phyloP scores from a whole-genome alignment of 1,284 basidiomycete genomes.

The Cryptococcus sp. region DNA sequence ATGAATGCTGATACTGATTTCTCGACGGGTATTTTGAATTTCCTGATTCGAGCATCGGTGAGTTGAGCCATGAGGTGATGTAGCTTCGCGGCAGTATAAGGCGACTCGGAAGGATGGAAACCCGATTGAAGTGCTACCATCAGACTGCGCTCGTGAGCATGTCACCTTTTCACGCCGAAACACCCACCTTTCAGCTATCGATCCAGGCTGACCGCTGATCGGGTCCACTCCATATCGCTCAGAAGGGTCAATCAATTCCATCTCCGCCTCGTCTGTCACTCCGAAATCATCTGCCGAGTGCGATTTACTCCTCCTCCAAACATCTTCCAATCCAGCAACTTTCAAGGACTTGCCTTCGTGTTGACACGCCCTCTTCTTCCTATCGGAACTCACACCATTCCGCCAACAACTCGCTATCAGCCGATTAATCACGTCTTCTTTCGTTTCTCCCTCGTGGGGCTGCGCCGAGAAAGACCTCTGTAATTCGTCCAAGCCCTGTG shows the following conservation, averaged over 20 bases:
- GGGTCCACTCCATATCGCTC: constrained; percentile 19
- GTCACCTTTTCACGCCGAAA: not conserved
- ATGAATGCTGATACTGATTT: constrained; percentile 33
- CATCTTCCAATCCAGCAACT: constrained; percentile 19
- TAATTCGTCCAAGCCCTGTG: constrained; percentile 19
- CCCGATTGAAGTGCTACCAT: constrained; percentile 19
- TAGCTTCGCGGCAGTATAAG: constrained; percentile 21
- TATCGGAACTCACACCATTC: constrained; percentile 22
- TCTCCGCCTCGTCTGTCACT: not conserved
- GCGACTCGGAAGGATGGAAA: constrained; percentile 18
- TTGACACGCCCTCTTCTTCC: constrained; percentile 15
- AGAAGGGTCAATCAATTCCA: not conserved
- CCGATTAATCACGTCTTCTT: constrained; percentile 13
- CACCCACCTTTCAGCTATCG: constrained; percentile 28
- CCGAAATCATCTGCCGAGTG: not conserved
- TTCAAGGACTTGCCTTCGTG: constrained; percentile 15
- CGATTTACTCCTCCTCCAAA: no score
- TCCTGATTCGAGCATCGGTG: constrained; percentile 12
- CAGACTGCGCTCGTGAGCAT: constrained; percentile 8
- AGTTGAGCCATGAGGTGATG: constrained; percentile 18
- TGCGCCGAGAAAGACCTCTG: constrained; percentile 11
- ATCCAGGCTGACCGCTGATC: constrained; percentile 21
- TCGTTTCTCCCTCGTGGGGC: constrained; percentile 14
- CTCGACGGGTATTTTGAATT: constrained; percentile 26
- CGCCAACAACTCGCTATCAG: constrained; percentile 16